A percentile compares a stretch with the other conserved stretches of the same genome.
Conservation (phyloP, 1,284 basidiomycete species). For the Quambalaria eucalypti region DNA sequence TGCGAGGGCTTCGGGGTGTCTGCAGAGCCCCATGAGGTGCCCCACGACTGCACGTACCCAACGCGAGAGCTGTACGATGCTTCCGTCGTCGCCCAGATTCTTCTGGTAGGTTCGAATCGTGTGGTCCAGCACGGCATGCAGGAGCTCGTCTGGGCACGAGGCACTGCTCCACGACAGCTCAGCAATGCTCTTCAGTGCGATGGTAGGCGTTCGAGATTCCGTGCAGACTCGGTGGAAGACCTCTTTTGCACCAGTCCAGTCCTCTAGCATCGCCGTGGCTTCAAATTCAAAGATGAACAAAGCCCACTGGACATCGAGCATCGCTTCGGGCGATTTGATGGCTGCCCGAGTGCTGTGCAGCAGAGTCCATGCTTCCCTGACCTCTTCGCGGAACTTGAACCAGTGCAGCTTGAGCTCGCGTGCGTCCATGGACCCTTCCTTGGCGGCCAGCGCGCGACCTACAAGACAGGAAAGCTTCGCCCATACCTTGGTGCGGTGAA, state of each 20-base stretch:
- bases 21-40: not conserved
- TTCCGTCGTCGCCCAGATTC: not conserved
- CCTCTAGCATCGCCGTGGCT: not conserved
- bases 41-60: not conserved
- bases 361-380: not conserved
- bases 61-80: not conserved
- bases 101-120: not conserved
- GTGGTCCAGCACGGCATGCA: not conserved
- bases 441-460: not conserved
- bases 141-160: not conserved
- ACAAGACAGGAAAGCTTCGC: not conserved
- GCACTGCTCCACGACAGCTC: not conserved
- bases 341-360: not conserved
- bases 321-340: not conserved
- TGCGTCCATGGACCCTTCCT: not conserved
- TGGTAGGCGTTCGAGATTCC: not conserved
- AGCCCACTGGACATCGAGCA: not conserved
- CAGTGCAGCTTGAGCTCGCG: not conserved
- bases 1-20: not conserved
- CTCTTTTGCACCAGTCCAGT: not conserved
- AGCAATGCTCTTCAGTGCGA: not conserved
- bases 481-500: not conserved
- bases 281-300: not conserved
- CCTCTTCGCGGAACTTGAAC: not conserved
- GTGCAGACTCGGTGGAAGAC: not conserved